Conservation (phyloP, 495 filamentous ascomycete species). For the Aspergillus hancockii region DNA sequence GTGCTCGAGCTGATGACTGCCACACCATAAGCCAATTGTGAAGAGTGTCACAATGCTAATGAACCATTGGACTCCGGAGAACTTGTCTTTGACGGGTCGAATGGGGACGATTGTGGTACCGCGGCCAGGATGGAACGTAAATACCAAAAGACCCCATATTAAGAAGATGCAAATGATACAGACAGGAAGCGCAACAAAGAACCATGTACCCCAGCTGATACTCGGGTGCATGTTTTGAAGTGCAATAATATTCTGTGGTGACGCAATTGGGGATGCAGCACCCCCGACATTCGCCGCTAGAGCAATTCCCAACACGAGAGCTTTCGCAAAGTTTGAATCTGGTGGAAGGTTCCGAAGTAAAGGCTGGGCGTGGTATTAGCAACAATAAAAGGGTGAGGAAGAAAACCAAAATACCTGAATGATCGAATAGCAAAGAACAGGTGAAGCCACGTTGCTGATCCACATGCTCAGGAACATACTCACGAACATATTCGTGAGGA, state of each 20-base stretch:
- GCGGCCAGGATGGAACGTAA: constrained; percentile 78
- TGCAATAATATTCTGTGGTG: constrained; percentile 95
- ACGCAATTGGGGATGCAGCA: constrained; percentile 94
- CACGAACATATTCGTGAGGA: constrained; percentile 97
- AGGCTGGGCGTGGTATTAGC: constrained; percentile 55
- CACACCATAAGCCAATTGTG: constrained; percentile 92
- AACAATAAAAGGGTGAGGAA: constrained; percentile 1
- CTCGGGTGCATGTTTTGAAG: constrained; percentile 89
- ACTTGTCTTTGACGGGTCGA: constrained; percentile 80
- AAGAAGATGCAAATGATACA: constrained; percentile 85
- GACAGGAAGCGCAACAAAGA: constrained; percentile 92
- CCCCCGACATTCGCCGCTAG: constrained; percentile 94
- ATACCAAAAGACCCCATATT: constrained; percentile 85
- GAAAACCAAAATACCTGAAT: constrained; percentile 65
- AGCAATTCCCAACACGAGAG: constrained; percentile 94
- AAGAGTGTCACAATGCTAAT: constrained; percentile 79
- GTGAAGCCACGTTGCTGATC: constrained; percentile 97
- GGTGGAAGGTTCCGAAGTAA: constrained; percentile 89
- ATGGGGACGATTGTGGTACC: constrained; percentile 93
- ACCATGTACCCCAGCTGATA: constrained; percentile 93
- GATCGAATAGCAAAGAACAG: constrained; percentile 97
- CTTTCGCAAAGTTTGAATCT: constrained; percentile 90
- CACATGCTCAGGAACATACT: constrained; percentile 98
- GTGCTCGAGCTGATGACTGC: constrained; percentile 80
- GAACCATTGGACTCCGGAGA: constrained; percentile 91